Evolutionary conservation across 179 eudicot species (phyloP).

Genomic region (Carnegiea gigantea): DNA sequence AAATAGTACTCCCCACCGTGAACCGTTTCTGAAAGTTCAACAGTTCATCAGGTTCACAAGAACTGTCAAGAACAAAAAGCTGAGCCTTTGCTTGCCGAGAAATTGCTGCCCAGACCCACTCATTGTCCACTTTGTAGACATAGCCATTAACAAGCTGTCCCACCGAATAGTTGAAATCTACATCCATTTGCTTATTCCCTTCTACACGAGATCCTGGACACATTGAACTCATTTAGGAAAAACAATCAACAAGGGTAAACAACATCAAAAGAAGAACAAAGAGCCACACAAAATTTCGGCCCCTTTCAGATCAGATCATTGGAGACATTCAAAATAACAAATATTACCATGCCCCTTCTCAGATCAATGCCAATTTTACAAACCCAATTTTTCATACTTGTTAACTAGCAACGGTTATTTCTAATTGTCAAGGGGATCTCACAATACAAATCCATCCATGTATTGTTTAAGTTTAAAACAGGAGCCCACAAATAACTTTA

Average conservation of each 20-base stretch:
- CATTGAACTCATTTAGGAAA: neutral
- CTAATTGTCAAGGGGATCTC: no score
- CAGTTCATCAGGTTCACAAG: conserved; percentile 69
- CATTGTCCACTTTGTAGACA: conserved; percentile 80
- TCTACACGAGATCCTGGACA: conserved; percentile 41
- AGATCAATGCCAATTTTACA: no score
- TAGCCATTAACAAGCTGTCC: conserved; percentile 79
- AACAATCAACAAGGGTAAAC: neutral
- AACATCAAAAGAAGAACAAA: neutral
- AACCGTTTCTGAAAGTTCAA: conserved; percentile 69
- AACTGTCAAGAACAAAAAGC: conserved; percentile 81
- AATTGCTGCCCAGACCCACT: conserved; percentile 86
- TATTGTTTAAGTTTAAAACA: no score
- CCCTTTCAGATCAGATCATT: no score
- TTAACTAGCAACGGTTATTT: no score
- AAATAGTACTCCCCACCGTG: conserved; percentile 50
- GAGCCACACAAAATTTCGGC: neutral
- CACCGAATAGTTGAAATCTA: conserved; percentile 52
- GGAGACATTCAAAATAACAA: no score
- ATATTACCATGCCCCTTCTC: no score
- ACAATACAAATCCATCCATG: no score
- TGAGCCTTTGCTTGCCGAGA: conserved; percentile 74
- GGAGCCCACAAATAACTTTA: no score
- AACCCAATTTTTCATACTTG: no score
- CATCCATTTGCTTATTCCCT: conserved; percentile 27